Percentiles rank a stretch among this genome's conserved stretches.
Conservation (phyloP, 805 yeast genomes). For the Lachancea sp. region DNA sequence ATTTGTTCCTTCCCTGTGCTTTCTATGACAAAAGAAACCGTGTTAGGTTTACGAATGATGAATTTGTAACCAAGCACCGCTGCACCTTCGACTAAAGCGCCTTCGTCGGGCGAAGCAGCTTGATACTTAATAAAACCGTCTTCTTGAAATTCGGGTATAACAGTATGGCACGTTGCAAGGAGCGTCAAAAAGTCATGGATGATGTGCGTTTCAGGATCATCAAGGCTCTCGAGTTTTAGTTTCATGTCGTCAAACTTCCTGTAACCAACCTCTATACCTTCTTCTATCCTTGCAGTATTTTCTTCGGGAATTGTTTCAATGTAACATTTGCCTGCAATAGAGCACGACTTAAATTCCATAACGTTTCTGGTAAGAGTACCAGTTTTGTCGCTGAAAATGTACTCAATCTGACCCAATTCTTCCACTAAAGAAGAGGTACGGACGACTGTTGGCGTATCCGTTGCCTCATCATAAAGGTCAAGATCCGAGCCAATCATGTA, state of each 20-base stretch:
- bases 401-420: constrained; percentile 94
- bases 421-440: constrained; percentile 94
- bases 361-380: constrained; percentile 94
- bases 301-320: constrained; percentile 90
- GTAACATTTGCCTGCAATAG: constrained; percentile 89
- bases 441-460: constrained; percentile 92
- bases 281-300: constrained; percentile 59
- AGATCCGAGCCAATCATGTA: constrained; percentile 88
- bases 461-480: constrained; percentile 80
- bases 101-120: constrained; percentile 99
- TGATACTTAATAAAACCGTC: constrained; percentile 77
- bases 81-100: constrained; percentile 96
- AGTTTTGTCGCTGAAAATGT: constrained; percentile 93
- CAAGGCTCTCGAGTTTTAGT: constrained; percentile 38
- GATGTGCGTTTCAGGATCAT: constrained; percentile 39
- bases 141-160: constrained; percentile 78
- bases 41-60: constrained; percentile 75
- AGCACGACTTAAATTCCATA: constrained; percentile 92
- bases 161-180: constrained; percentile 93
- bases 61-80: constrained; percentile 82
- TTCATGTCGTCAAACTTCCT: constrained; percentile 62
- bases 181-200: constrained; percentile 76
- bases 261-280: constrained; percentile 77
- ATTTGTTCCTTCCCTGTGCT: constrained; percentile 45
- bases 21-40: constrained; percentile 57